Evolutionary conservation across 2,329 filamentous ascomycete species (phyloP), one percentile per base, ranked within the genome.

Genomic region (Botrytis fabae): DNA sequence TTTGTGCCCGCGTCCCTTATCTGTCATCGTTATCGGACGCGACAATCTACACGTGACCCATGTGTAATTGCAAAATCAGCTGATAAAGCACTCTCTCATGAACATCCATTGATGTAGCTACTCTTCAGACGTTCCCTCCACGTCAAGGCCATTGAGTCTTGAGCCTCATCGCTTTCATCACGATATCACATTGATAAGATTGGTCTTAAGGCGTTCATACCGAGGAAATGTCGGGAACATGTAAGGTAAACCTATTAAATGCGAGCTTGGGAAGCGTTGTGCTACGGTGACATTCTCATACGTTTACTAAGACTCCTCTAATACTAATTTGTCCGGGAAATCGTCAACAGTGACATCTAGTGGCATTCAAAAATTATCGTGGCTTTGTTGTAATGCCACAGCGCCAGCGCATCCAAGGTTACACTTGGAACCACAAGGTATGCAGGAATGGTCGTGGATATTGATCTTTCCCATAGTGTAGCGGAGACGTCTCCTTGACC

Each of bases 21-120:
- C 51, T 57, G 14, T 57, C 57, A 68, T 57, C 65, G 25, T 68
- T 68, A 68, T 57, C 65, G 18, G 48, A 25, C 65, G 65, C 65
- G 65, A 57, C 2, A 2, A 10, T 5, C 1, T 2, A 0, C 16
- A 68, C 65, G 48, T 38, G 65, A 65, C 2, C 1, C 1, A 0
- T n/a, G 44, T 20, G 10, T 48, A 54, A 66, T 14, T 16, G 12
- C 2, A 12, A 7, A 4, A 16, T 28, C 2, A 6, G n/a, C 57
- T 35, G 57, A 60, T 35, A 10, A 35, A 35, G 32, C 32, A 22
- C 18, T 18, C 16, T 9, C n/a, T 54, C 6, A 32, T 35, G 28
- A 59, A 12, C 51, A 18, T 32, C 10, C 22, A 48, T 48, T 48
- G 22, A 18, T 44, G 16, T 44, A 16, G 16, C 14, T 44, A n/a